Evolutionary conservation across 2,329 filamentous ascomycete genomes (phyloP).

Genomic region (Fusarium sp.): DNA sequence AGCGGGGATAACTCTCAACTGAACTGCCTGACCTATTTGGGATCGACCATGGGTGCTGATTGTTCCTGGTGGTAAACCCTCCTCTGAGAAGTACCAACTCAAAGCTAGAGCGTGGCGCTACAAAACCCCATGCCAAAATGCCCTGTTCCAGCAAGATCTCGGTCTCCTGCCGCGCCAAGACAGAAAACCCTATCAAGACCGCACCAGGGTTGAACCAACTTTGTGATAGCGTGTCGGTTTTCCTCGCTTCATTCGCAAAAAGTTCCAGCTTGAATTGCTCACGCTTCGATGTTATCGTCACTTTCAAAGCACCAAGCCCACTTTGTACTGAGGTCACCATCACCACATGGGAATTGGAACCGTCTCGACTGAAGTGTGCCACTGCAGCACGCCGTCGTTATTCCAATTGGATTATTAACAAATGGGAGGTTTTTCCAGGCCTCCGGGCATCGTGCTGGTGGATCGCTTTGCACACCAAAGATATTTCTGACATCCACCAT

Average conservation of each 20-base stretch:
- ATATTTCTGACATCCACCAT: conserved; percentile 46
- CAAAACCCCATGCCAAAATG: conserved; percentile 36
- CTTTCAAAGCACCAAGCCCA: conserved; percentile 13
- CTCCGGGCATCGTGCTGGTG: conserved; percentile 42
- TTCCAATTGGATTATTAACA: conserved; percentile 34
- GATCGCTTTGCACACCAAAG: conserved; percentile 44
- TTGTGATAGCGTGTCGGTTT: conserved; percentile 23
- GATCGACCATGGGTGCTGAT: conserved; percentile 1
- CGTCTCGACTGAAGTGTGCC: conserved; percentile 38
- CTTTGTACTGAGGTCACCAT: conserved; percentile 30
- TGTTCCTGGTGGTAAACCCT: conserved; percentile 25
- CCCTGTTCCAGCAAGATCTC: conserved; percentile 36
- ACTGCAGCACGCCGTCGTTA: conserved; percentile 44
- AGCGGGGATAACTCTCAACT: not conserved
- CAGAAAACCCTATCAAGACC: conserved; percentile 12
- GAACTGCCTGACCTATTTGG: not conserved
- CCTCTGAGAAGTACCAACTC: conserved; percentile 29
- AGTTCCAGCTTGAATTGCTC: conserved; percentile 4
- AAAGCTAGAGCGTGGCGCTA: conserved; percentile 31
- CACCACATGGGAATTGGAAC: conserved; percentile 37
- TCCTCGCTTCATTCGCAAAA: conserved; percentile 5
- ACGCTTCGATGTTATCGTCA: conserved; percentile 15
- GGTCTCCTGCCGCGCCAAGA: conserved; percentile 24
- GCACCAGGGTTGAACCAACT: conserved; percentile 30
- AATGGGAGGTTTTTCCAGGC: conserved; percentile 48